Base-by-base conservation (phyloP, 2,329 filamentous ascomycete genomes). In the Colletotrichum salicis region DNA sequence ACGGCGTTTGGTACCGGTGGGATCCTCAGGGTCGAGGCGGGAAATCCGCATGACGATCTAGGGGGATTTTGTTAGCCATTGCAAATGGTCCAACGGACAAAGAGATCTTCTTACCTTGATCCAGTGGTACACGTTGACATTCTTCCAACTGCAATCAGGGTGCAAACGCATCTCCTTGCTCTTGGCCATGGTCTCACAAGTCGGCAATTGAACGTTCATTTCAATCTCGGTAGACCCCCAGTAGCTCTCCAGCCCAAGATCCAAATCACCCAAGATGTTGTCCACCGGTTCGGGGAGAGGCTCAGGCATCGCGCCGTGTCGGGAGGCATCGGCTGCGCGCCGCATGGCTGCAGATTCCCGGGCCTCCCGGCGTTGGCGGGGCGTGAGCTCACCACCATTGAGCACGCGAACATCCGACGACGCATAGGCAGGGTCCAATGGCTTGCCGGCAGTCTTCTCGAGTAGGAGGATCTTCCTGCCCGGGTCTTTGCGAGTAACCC, bases 121-220 rank as follows among this genome's bases (percentile, higher is more conserved):
- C 95, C 95, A 97, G 80, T 98, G 95, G 79, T 94, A 94, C 65
- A 98, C 95, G 77, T 96, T 94, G 64, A 97, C 96, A 74, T 97
- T 97, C 78, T 94, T 93, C 86, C 96, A 97, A 69, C 94, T 97
- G 66, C 94, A 97, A 79, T 97, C 95, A 64, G 96, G 96, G 79
- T 97, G 93, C 71, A 98, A 83, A 71, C 90, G 88, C 48, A 89
- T 67, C 10, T 81, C 81, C 79, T 87, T 88, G 77, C 95, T 92
- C 77, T 92, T 93, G 27, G 93, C 90, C 92, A 97, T 95, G 78
- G 92, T 92, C 76, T 94, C 90, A 79, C 95, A 98, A 45, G 94
- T 97, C 12, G 95, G 95, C 60, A 98, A 87, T 82, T 97, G 94
- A 11, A 97, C 94, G 73, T 93, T 96, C 86, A 97, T 96, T 79